phyloP scores from a whole-genome alignment of 2,329 filamentous ascomycete species.

The Nannizzia gypsea region DNA sequence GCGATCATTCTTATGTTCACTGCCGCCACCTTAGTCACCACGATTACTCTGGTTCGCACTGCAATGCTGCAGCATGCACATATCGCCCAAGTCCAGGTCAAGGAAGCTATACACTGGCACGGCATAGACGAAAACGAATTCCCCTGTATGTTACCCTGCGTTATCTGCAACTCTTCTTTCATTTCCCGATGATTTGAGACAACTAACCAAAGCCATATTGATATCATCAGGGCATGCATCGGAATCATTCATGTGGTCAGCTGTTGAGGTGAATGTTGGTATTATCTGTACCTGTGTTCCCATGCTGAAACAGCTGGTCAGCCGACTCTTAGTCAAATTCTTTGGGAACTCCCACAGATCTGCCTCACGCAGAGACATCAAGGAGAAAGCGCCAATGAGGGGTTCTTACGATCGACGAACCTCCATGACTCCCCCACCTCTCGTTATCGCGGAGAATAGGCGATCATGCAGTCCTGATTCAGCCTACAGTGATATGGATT shows the following conservation, averaged over 20 bases:
- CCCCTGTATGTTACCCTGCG: conserved; percentile 35
- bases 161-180: conserved; percentile 21
- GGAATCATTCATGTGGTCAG: conserved; percentile 84
- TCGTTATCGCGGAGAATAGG: not conserved
- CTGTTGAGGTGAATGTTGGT: conserved; percentile 79
- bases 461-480: not conserved
- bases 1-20: conserved; percentile 79
- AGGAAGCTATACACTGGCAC: conserved; percentile 17
- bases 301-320: conserved; percentile 73
- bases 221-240: conserved; percentile 57
- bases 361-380: conserved; percentile 8
- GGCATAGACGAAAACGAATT: conserved; percentile 35
- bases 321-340: conserved; percentile 47
- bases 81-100: conserved; percentile 35
- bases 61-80: conserved; percentile 73
- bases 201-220: not conserved
- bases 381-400: conserved; percentile 12
- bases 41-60: conserved; percentile 80
- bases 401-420: not conserved
- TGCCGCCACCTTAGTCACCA: conserved; percentile 73
- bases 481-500: not conserved
- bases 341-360: conserved; percentile 38
- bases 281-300: conserved; percentile 90
- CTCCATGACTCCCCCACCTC: not conserved
- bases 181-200: not conserved